Base-by-base conservation (phyloP, 345 rosid species). In the Eucalyptus virginea region DNA sequence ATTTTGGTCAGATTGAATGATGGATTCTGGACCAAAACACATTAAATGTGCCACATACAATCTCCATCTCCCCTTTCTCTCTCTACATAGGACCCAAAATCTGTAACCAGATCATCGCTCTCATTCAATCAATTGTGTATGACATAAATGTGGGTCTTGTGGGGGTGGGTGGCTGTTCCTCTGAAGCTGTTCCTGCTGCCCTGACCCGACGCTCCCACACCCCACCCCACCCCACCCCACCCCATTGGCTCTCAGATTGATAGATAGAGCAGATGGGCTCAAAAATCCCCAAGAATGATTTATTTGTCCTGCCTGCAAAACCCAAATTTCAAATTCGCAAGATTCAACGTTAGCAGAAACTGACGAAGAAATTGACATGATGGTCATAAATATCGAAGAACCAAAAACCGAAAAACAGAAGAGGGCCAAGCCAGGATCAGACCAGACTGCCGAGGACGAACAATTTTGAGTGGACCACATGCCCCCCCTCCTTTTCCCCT, bases 281-380 rank as follows among this genome's bases (percentile, higher is more conserved):
- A 21, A 77, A 77, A 77, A 77, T 72, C 45, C 83, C 83, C 86
- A 87, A 87, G 93, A 86, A 89, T 92, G 89, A 87, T 90, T 92
- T 90, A 30, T 94, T 92, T 92, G 93, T 93, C 95, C 85, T 88
- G 91, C 91, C 88, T 90, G 89, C 8, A 32, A 48, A 28, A 40
- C 89, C 44, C 81, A 88, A 88, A 91, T 90, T 92, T 62, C 89
- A 86, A 51, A 49, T 87, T 34, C 28, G 13, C 47, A 6, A 89
- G 62, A 89, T 87, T 91, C 44, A 93, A 90, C 89, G 92, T 77
- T 72, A 4, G 18, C 58, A 81, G 89, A 89, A 88, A 88, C 88
- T 6, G 92, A 90, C 90, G 86, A 86, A 56, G 37, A 88, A 85
- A 86, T 56, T 52, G 11, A 87, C 69, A 52, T 45, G 13, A 34